A percentile compares a stretch with the other conserved stretches of the same genome.
Evolutionary conservation across 2,329 filamentous ascomycete genomes (phyloP).

Genomic region (Fusarium nematophilum): DNA sequence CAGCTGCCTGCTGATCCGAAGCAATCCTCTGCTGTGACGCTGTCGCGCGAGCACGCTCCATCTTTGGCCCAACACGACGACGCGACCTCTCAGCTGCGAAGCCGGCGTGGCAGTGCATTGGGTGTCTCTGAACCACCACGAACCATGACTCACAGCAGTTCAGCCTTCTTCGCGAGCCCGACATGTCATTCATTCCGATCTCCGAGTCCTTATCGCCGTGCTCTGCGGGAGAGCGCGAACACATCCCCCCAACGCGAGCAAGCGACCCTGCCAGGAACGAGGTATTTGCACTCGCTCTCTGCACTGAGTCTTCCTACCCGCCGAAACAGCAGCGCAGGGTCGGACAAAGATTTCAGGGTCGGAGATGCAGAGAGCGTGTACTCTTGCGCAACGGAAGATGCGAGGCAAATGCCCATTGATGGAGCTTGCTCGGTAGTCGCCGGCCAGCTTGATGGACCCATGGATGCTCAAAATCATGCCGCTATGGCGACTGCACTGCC

Average conservation of each 20-base stretch:
- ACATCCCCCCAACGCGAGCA: constrained; percentile 45
- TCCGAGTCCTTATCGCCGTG: constrained; percentile 66
- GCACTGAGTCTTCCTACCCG: constrained; percentile 54
- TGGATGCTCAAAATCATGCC: constrained; percentile 12
- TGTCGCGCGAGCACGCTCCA: neutral
- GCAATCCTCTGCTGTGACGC: neutral
- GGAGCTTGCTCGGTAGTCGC: neutral
- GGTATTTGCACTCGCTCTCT: constrained; percentile 56
- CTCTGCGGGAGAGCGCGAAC: constrained; percentile 60
- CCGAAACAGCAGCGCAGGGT: constrained; percentile 53
- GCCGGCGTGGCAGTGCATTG: neutral
- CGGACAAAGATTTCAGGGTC: constrained; percentile 52
- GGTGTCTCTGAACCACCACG: constrained; percentile 37
- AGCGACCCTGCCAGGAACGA: constrained; percentile 45
- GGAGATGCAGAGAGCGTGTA: constrained; percentile 63
- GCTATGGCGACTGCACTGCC: constrained; percentile 10
- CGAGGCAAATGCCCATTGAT: constrained; percentile 1
- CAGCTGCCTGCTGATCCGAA: neutral
- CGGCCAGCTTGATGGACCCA: neutral
- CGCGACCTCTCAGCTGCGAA: neutral
- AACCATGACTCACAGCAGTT: constrained; percentile 55
- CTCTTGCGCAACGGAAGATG: constrained; percentile 49
- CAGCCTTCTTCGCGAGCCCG: constrained; percentile 64
- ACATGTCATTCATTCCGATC: constrained; percentile 64
- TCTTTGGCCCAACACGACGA: neutral